Percentiles rank a stretch among this genome's conserved stretches.
Conservation (phyloP, 2,329 filamentous ascomycete genomes). For the Trichoderma sp. region DNA sequence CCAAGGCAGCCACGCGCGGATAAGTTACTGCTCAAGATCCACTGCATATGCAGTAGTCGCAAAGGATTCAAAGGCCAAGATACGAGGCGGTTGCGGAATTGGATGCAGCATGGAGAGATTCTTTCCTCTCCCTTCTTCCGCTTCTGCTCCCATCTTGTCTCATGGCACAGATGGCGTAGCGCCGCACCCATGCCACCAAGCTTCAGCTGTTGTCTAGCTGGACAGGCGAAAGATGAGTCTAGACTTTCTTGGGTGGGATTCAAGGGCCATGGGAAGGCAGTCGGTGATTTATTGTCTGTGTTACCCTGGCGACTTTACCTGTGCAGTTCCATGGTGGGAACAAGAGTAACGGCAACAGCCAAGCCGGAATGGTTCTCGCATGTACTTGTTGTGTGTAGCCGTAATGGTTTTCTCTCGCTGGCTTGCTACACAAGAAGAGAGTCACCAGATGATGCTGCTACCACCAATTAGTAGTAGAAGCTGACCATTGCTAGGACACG, state of each 20-base stretch:
- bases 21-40: conserved; percentile 13
- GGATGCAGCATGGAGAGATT: not conserved
- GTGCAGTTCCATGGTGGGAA: not conserved
- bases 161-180: not conserved
- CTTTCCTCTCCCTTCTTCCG: not conserved
- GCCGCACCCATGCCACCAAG: conserved; percentile 7
- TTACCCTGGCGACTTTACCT: not conserved
- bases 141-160: not conserved
- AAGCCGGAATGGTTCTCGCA: not conserved
- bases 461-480: not conserved
- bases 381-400: not conserved
- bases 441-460: not conserved
- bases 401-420: not conserved
- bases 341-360: not conserved
- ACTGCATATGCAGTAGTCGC: conserved; percentile 11
- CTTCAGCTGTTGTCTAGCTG: not conserved
- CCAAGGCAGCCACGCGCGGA: conserved; percentile 20
- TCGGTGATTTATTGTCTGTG: not conserved
- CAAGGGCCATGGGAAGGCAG: not conserved
- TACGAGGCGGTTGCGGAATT: not conserved
- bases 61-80: not conserved
- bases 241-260: conserved; percentile 18
- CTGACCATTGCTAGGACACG: not conserved
- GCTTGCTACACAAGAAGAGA: conserved; percentile 7
- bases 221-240: conserved; percentile 1